Conservation (phyloP, 2,329 filamentous ascomycete species). For the Tolypocladium capitatum region DNA sequence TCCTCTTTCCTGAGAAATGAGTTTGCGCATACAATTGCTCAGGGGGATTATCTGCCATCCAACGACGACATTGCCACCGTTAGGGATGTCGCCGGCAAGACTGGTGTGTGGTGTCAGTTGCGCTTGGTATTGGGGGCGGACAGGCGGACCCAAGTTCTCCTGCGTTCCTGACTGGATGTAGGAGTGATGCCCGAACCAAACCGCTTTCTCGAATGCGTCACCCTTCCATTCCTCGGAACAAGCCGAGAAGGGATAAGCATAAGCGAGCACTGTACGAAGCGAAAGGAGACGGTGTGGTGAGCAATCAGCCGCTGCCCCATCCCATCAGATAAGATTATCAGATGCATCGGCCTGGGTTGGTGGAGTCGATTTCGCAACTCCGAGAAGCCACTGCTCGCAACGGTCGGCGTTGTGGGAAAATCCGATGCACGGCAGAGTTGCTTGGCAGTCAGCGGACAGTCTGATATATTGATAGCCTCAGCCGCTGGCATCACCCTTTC, state of each 20-base stretch:
- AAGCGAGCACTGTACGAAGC: too few species aligned
- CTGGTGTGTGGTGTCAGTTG: background rate
- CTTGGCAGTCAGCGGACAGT: background rate
- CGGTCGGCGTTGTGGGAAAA: background rate
- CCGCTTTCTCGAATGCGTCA: too few species aligned
- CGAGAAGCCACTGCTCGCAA: too few species aligned
- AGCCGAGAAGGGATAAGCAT: too few species aligned
- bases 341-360: too few species aligned
- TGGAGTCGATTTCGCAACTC: too few species aligned
- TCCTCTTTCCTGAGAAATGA: too few species aligned
- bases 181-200: background rate
- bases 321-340: background rate
- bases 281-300: too few species aligned
- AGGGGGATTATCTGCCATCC: background rate
- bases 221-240: too few species aligned
- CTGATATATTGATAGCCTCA: too few species aligned
- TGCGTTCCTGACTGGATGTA: background rate
- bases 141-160: background rate
- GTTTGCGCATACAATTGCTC: background rate
- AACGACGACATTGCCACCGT: background rate
- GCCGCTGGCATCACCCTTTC: background rate
- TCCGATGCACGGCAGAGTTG: background rate
- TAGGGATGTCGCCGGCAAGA: background rate
- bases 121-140: too few species aligned
- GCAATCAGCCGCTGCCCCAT: background rate